Evolutionary conservation across 129 eudicot species (phyloP).

Genomic region (Helianthus annuus): DNA sequence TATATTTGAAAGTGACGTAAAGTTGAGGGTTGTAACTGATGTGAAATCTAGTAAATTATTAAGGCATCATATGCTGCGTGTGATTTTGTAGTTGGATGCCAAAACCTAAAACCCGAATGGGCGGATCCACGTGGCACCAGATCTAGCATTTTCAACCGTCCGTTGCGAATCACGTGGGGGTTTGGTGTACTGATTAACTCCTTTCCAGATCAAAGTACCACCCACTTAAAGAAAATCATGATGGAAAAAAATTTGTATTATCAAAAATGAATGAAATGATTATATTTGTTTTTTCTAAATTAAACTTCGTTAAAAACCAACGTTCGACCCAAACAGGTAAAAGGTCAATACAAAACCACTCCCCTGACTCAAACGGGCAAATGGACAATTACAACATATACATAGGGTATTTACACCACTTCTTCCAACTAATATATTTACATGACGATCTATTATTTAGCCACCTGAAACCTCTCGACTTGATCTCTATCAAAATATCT

Average conservation of each 20-base stretch:
- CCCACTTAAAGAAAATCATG: neutral
- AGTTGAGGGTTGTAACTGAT: slow-evolving; percentile 13
- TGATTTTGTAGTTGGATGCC: slow-evolving; percentile 20
- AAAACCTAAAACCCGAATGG: slow-evolving; percentile 17
- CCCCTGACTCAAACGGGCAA: too few relatives aligned
- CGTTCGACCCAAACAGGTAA: too few relatives aligned
- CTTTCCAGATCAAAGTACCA: neutral
- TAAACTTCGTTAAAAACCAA: too few relatives aligned
- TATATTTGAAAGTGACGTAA: neutral
- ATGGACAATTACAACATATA: too few relatives aligned
- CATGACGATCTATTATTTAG: too few relatives aligned
- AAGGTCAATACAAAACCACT: too few relatives aligned
- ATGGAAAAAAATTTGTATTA: neutral
- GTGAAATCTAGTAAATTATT: neutral
- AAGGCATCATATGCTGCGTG: slow-evolving; percentile 35
- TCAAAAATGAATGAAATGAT: too few relatives aligned
- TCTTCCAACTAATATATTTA: too few relatives aligned
- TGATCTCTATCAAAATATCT: too few relatives aligned
- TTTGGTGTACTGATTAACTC: slow-evolving; percentile 14
- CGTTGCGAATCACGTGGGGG: slow-evolving; percentile 23
- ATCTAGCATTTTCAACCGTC: slow-evolving; percentile 27
- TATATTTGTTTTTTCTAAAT: too few relatives aligned
- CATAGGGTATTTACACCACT: too few relatives aligned
- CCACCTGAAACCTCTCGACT: too few relatives aligned
- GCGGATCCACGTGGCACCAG: slow-evolving; percentile 33